Evolutionary conservation across 139 green algal species (phyloP), one percentile per base, ranked within the genome.

Genomic region (Closterium sp.): DNA sequence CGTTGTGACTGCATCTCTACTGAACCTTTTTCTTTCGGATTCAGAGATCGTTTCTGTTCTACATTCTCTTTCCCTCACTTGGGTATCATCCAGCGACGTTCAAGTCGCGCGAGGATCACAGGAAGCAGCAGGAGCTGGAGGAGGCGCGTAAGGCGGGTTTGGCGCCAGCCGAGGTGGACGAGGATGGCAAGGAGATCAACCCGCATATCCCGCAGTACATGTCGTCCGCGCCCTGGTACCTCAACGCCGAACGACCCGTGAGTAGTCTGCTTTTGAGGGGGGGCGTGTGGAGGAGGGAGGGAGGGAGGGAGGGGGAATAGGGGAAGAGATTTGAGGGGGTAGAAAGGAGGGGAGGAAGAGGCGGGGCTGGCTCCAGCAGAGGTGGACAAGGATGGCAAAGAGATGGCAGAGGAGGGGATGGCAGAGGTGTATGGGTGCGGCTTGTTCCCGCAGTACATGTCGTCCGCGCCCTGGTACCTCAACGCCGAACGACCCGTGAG

Each of bases 131-230:
- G 11, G 62, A 79, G 62, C 62, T 22, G 13, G 62, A 99, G 93
- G 98, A 99, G 94, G 98, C 97, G 0, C 97, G 98, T 86, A 99
- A 99, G 92, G 98, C 98, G 9, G 98, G 98, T 93, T 95, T 99
- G 19, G 97, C 97, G 0, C 97, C 97, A 21, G 97, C 98, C 45
- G 98, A 97, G 93, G 90, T 99, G 0, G 98, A 99, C 95, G 98
- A 99, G 94, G 98, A 99, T 92, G 98, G 98, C 85, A 98, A 98
- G 88, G 97, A 98, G 87, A 99, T 99, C 94, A 99, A 99, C 96
- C 98, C 98, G 0, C 98, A 99, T 91, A 99, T 99, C 89, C 98
- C 98, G 4, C 96, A 99, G 95, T 99, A 99, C 93, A 99, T 99
- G 98, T 95, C 95, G 79, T 97, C 92, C 86, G 98, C 97, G 62